Conservation (phyloP, 2,329 filamentous ascomycete genomes). For the Fonsecaea erecta region DNA sequence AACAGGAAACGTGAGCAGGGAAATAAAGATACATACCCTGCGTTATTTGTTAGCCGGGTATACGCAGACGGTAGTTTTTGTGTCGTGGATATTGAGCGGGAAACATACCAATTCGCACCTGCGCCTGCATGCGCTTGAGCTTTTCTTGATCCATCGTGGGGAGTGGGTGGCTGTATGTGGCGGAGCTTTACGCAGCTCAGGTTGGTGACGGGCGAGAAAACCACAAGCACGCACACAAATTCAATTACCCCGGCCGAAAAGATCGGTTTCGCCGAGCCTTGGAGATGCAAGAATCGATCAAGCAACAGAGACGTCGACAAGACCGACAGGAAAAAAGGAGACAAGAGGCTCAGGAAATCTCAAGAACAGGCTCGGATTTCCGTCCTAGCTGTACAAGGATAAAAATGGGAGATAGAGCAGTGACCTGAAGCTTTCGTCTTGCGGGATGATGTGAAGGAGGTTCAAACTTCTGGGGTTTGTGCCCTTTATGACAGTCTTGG, state of each 20-base stretch:
- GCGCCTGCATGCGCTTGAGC: conserved; percentile 68
- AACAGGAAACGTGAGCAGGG: not conserved
- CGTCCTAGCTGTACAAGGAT: conserved; percentile 21
- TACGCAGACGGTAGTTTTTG: conserved; percentile 13
- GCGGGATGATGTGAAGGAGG: not conserved
- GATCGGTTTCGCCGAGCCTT: conserved; percentile 2
- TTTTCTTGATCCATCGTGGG: conserved; percentile 68
- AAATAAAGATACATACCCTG: conserved; percentile 1
- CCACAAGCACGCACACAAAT: conserved; percentile 10
- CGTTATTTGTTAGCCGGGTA: not conserved
- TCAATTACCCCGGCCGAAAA: not conserved
- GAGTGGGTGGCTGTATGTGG: conserved; percentile 24
- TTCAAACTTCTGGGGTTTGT: not conserved
- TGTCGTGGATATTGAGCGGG: conserved; percentile 14
- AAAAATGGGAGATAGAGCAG: not conserved
- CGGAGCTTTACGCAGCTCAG: conserved; percentile 9
- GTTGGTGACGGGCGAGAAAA: not conserved
- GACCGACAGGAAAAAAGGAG: not conserved
- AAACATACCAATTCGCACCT: conserved; percentile 72
- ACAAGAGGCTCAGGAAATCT: conserved; percentile 15
- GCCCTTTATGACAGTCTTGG: conserved; percentile 5
- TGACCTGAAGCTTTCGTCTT: not conserved
- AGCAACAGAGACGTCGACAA: not conserved
- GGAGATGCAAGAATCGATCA: not conserved
- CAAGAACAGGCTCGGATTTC: conserved; percentile 12